Conservation (phyloP, 192 early-diverging fungal genomes). For the Coemansia sp. region DNA sequence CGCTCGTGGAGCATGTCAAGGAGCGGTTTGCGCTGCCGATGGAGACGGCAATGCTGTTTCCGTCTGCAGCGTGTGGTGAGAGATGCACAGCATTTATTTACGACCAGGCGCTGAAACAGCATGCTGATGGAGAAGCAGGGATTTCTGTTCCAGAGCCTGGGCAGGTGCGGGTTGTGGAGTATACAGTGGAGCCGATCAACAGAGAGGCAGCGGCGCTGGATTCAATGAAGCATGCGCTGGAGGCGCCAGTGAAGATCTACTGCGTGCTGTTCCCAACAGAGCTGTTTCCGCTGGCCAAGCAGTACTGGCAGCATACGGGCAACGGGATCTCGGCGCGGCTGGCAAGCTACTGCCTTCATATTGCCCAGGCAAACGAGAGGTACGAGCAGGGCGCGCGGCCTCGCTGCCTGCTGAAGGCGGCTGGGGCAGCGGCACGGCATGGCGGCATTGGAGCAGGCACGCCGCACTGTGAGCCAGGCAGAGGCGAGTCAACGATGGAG, state of each 20-base stretch:
- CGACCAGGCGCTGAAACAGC: constrained; percentile 45
- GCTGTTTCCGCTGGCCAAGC: constrained; percentile 75
- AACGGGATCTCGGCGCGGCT: constrained; percentile 84
- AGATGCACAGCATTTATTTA: constrained; percentile 51
- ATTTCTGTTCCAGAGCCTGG: constrained; percentile 24
- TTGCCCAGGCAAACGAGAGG: constrained; percentile 61
- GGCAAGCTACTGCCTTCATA: constrained; percentile 77
- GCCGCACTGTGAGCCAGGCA: not conserved
- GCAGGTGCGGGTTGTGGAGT: constrained; percentile 46
- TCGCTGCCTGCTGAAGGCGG: not conserved
- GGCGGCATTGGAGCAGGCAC: not conserved
- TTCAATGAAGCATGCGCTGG: constrained; percentile 47
- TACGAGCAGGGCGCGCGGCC: constrained; percentile 22
- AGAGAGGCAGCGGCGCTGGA: constrained; percentile 42
- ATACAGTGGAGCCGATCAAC: constrained; percentile 37
- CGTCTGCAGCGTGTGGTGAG: constrained; percentile 64
- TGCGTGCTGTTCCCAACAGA: constrained; percentile 74
- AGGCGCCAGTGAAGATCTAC: constrained; percentile 59
- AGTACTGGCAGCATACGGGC: constrained; percentile 96
- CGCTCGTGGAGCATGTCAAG: constrained; percentile 50
- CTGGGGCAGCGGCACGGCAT: constrained; percentile 7
- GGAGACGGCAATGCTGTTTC: constrained; percentile 76
- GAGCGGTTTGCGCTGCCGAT: constrained; percentile 63
- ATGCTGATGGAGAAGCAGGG: not conserved
- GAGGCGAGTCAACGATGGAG: constrained; percentile 22